Conservation (phyloP, 2,329 filamentous ascomycete genomes). For the Xylariaceae sp. region DNA sequence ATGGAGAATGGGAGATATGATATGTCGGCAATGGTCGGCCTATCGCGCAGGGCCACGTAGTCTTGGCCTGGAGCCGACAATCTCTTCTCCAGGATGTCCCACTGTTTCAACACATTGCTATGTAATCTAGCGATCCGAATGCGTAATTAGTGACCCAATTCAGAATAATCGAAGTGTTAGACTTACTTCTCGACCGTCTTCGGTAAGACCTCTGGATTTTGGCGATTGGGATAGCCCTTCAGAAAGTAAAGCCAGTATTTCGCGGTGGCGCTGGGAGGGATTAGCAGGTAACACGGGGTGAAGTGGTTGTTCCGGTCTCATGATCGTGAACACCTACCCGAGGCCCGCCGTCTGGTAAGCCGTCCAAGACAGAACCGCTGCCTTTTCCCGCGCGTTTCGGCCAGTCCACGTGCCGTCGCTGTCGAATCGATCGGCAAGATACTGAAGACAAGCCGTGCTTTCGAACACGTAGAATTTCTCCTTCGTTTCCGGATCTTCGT, state of each 20-base stretch:
- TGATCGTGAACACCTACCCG: constrained; percentile 24
- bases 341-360: constrained; percentile 37
- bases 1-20: constrained; percentile 37
- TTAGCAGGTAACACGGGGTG: neutral
- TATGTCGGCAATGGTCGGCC: constrained; percentile 36
- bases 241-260: constrained; percentile 38
- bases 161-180: neutral
- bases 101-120: constrained; percentile 27
- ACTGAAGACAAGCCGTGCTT: constrained; percentile 37
- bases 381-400: constrained; percentile 30
- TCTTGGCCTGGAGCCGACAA: constrained; percentile 26
- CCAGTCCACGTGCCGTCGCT: constrained; percentile 34
- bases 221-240: constrained; percentile 28
- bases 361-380: constrained; percentile 32
- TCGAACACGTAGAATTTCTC: constrained; percentile 33
- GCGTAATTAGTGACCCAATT: too few species aligned
- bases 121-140: constrained; percentile 22
- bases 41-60: constrained; percentile 35
- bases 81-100: constrained; percentile 30
- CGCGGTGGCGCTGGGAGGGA: constrained; percentile 25
- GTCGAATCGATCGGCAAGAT: constrained; percentile 36
- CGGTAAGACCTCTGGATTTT: constrained; percentile 25
- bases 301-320: neutral
- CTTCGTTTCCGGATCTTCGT: constrained; percentile 15
- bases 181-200: constrained; percentile 17